Base-by-base conservation (phyloP, 192 early-diverging fungal species). In the Coemansia sp. region DNA sequence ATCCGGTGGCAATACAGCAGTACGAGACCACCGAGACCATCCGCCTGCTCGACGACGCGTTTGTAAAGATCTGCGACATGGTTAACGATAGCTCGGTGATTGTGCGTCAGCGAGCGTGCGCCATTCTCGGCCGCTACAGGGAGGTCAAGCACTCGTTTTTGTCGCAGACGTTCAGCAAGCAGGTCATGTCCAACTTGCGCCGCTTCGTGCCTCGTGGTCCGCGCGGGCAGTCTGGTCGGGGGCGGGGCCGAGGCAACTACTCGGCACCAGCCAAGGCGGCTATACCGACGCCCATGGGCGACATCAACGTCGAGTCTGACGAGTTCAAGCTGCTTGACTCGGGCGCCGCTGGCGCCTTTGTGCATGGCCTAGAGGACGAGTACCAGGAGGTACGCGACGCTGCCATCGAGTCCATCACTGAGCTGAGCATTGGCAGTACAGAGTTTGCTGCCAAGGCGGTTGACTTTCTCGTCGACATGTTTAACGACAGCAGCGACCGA, bases 321-420 rank as follows among this genome's bases (percentile, higher is more conserved):
- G 87, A 91, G 37, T 85, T 91, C 65, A 75, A 82, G 42, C 65
- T 94, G 22, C 67, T 94, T 38, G 93, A 94, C 60, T 90, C 93
- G 0, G 90, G 92, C 31, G 91, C 93, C 3, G 94, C 89, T 63
- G 97, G 97, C 7, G 94, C 93, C 0, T 99, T 99, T 87, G 89
- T 99, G 14, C 95, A 96, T 73, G 96, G 94, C 3, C 84, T 96
- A 35, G 97, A 99, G 68, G 97, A 99, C 79, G 94, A 98, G 82
- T 96, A 89, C 78, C 88, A 91, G 57, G 89, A 89, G 24, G 96
- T 99, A 36, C 83, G 96, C 45, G 87, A 88, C 57, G 92, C 94
- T 6, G 86, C 95, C 10, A 94, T 98, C 32, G 93, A 91, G 62
- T 92, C 94, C 4, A 91, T 96, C 25, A 81, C 89, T 36, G 90